Base-by-base conservation (phyloP, 164 flowering plant species). In the Vitis labrusca region DNA sequence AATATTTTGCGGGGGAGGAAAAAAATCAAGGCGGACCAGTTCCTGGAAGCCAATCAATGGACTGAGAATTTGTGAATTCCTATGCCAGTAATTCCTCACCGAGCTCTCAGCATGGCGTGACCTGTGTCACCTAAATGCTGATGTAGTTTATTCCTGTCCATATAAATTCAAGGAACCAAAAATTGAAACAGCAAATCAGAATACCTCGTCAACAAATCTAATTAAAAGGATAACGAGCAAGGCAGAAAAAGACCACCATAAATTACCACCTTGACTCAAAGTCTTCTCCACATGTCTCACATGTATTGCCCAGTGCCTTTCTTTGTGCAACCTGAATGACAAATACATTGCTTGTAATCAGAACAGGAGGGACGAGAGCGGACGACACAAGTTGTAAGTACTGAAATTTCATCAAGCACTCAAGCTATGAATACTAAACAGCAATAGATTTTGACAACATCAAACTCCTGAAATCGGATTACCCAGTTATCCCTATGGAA, bases 61-160 rank as follows among this genome's bases (percentile, higher is more conserved):
- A 37, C 44, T 23, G 27, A 23, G 27, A 23, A 23, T 23, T 2
- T 1, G 27, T 23, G 27, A 23, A 23, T 23, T 32, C 44, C 44
- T 6, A 32, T 3, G 44, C 44, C 1, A 32, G 44, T 32, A 3
- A 6, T 32, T 57, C 56, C 50, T 82, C 81, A 91, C 70, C 90
- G 77, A 52, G 72, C 79, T 79, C 85, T 89, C 64, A 89, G 63
- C 5, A 84, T 12, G 30, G 96, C 91, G 78, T 91, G 94, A 16
- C 97, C 97, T 0, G 97, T 85, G 30, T 84, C 91, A 55, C 85
- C 84, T 80, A 91, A 73, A 79, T 94, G 97, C 80, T 72, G 84
- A 61, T 89, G 89, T 64, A 94, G 81, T 70, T 83, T 89, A 74
- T 78, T 90, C 86, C 98, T 91, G 91, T 65, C 32, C 75, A 64